Conservation (phyloP, 495 filamentous ascomycete genomes). For the Neurospora tetraspora region DNA sequence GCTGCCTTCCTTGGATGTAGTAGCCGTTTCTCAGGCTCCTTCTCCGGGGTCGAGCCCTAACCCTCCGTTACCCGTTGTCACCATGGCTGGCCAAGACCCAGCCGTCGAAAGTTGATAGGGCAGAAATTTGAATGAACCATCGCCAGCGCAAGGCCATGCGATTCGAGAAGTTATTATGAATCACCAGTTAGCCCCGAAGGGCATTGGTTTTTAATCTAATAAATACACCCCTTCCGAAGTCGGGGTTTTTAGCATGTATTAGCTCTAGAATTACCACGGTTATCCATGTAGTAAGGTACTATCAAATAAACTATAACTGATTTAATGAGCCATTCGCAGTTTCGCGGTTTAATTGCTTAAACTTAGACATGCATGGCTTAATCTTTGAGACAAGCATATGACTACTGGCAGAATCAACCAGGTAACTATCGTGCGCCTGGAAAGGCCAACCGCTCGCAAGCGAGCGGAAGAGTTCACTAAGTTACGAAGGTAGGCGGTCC, state of each 20-base stretch:
- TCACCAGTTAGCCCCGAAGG: constrained; percentile 51
- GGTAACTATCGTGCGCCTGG: constrained; percentile 44
- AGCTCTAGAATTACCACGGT: constrained; percentile 67
- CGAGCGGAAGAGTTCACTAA: constrained; percentile 14
- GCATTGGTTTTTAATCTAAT: constrained; percentile 64
- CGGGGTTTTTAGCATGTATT: constrained; percentile 61
- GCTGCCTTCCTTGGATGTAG: constrained; percentile 38
- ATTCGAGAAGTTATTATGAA: constrained; percentile 58
- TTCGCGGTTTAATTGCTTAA: constrained; percentile 61
- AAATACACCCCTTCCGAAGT: constrained; percentile 57
- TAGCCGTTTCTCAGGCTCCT: constrained; percentile 36
- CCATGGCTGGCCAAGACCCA: constrained; percentile 44
- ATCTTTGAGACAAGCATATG: constrained; percentile 67
- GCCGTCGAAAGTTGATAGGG: constrained; percentile 55
- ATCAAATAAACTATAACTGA: constrained; percentile 67
- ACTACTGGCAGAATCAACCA: constrained; percentile 65
- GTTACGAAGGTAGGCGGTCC: constrained; percentile 5
- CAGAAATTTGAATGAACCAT: constrained; percentile 60
- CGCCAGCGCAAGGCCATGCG: constrained; percentile 52
- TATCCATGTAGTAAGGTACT: constrained; percentile 64
- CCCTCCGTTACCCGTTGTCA: constrained; percentile 44
- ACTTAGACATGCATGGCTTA: constrained; percentile 67
- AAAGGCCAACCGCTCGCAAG: constrained; percentile 12
- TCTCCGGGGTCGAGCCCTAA: constrained; percentile 42
- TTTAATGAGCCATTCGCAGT: constrained; percentile 65